A percentile compares a stretch with the other conserved stretches of the same genome.
Evolutionary conservation across 2,329 filamentous ascomycete genomes (phyloP).

Genomic region (Colletotrichum zoysiae): DNA sequence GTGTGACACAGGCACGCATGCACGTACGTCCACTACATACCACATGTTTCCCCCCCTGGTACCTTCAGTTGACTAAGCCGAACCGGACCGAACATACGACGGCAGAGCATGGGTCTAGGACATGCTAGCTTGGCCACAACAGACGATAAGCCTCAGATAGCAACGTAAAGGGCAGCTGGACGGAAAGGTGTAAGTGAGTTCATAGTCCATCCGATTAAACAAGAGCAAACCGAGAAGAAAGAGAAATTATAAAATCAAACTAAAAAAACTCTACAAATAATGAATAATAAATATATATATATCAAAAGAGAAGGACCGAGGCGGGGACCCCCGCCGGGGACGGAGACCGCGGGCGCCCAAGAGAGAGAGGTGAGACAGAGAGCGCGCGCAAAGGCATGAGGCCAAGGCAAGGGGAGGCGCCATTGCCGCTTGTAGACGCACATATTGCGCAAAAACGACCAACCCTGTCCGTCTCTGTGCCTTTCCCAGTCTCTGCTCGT

Average conservation of each 20-base stretch:
- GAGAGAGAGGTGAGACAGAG: neutral
- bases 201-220: neutral
- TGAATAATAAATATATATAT: neutral
- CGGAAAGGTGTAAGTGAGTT: neutral
- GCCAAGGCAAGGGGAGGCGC: conserved; percentile 23
- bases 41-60: neutral
- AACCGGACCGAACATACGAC: conserved; percentile 12
- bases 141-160: neutral
- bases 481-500: neutral
- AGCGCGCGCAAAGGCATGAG: neutral
- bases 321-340: neutral
- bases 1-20: neutral
- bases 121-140: neutral
- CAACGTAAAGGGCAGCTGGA: neutral
- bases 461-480: neutral
- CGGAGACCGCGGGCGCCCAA: neutral
- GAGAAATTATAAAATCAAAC: too few species aligned
- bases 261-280: neutral
- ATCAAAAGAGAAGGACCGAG: neutral
- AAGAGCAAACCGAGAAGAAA: neutral
- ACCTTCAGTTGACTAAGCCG: conserved; percentile 2
- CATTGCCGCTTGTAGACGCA: conserved; percentile 38
- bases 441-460: conserved; percentile 20
- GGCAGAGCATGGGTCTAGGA: neutral
- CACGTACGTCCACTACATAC: neutral